Base-by-base conservation (phyloP, 2,329 filamentous ascomycete genomes). In the Fusarium albosuccineum region DNA sequence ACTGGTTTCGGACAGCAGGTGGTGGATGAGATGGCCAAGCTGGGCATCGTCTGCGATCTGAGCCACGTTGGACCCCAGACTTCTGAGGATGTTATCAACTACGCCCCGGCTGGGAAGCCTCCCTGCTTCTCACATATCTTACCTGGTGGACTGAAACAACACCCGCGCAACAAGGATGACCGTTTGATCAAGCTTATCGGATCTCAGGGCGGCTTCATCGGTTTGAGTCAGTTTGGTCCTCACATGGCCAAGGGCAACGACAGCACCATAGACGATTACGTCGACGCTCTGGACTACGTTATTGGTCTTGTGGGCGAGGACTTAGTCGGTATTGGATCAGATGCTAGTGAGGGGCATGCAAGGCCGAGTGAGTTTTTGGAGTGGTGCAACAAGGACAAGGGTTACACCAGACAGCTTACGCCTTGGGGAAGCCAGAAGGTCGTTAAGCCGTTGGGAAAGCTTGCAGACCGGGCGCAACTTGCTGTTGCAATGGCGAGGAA, bases 351-450 rank as follows among this genome's bases (percentile, higher is more conserved):
- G 57, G 78, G 78, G 34, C 77, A 81, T 62, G 76, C 73, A 5
- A 66, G 77, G 22, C 79, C 78, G 2, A 78, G 77, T 46, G 77
- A 79, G 3, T 81, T 80, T 60, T 76, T 80, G 67, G 78, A 73
- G 1, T 79, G 78, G 79, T 80, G 78, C 66, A 80, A 80, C 63
- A 78, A 74, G 39, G 79, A 80, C 56, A 80, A 80, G 66, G 79
- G 79, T 2, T 80, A 81, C 50, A 75, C 78, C 1, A 60, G 78
- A 9, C 73, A 73, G 9, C 65, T 80, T 33, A 80, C 78, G 1
- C 78, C 77, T 1, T 81, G 78, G 79, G 78, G 78, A 1, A 79
- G 77, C 42, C 74, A 79, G 45, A 79, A 78, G 61, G 78, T 81
- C 0, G 74, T 80, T 7, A 81, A 81, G 67, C 78, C 78, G 6